Evolutionary conservation across 257 asterid genomes (phyloP).

Genomic region (Fraxinus cuspidata): DNA sequence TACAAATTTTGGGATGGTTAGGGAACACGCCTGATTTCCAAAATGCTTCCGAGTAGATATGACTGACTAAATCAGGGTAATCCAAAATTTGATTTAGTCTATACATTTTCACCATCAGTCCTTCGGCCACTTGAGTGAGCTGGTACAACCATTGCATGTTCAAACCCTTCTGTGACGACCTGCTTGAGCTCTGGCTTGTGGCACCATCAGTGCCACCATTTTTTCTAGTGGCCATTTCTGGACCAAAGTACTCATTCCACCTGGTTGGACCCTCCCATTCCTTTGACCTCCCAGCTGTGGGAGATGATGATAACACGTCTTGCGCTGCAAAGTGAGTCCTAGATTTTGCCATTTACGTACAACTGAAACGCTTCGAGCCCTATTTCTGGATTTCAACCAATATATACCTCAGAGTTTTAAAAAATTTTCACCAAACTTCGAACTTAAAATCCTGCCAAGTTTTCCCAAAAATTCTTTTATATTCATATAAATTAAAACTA

Average conservation of each 20-base stretch:
- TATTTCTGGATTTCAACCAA: constrained; percentile 39
- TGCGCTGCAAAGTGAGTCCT: constrained; percentile 70
- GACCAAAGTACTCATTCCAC: constrained; percentile 96
- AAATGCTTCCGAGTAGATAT: constrained; percentile 77
- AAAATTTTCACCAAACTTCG: constrained; percentile 3
- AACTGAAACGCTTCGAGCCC: constrained; percentile 25
- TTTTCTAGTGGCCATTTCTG: constrained; percentile 53
- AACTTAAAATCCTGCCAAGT: constrained; percentile 4
- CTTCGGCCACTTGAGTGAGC: constrained; percentile 96
- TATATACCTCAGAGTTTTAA: constrained; percentile 3
- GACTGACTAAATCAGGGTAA: constrained; percentile 80
- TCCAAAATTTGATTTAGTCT: constrained; percentile 91
- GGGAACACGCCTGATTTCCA: constrained; percentile 97
- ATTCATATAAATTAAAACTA: too few relatives aligned
- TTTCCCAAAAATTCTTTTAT: background rate
- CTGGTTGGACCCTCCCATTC: constrained; percentile 90
- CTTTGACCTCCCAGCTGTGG: constrained; percentile 60
- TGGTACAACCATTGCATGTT: constrained; percentile 97
- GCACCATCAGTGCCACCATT: constrained; percentile 60
- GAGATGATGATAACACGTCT: constrained; percentile 64
- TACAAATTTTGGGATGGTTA: constrained; percentile 81
- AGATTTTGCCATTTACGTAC: constrained; percentile 63
- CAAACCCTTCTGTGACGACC: constrained; percentile 73
- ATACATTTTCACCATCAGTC: constrained; percentile 92
- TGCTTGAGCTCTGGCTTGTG: constrained; percentile 45